Evolutionary conservation across 352 stramenopile genomes (phyloP).

Genomic region (Elongisporangium prolatum): DNA sequence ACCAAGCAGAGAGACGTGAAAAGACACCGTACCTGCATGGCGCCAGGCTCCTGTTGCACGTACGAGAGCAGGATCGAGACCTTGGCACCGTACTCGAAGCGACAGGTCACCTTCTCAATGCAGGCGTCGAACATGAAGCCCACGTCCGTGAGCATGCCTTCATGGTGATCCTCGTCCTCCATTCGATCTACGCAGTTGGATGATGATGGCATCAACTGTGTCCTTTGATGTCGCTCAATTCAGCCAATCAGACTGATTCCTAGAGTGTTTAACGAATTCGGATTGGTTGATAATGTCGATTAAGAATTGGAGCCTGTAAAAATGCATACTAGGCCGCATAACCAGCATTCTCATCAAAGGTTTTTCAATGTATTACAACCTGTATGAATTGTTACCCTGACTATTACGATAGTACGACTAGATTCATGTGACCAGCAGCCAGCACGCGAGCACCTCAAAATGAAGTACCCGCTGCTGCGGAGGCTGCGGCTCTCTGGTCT

Average conservation of each 20-base stretch:
- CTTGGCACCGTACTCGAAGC: constrained; percentile 50
- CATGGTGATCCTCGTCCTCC: constrained; percentile 18
- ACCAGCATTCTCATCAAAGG: not conserved
- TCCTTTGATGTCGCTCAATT: not conserved
- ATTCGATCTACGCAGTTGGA: constrained; percentile 22
- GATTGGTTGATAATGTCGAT: not conserved
- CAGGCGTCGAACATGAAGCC: constrained; percentile 67
- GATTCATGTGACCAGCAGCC: constrained; percentile 2
- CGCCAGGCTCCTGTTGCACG: constrained; percentile 51
- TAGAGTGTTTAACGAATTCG: not conserved
- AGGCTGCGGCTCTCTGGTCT: constrained; percentile 55
- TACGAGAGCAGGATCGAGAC: constrained; percentile 72
- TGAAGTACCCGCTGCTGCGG: constrained; percentile 60
- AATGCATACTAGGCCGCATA: not conserved
- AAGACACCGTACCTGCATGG: constrained; percentile 21
- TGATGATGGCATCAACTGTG: constrained; percentile 2
- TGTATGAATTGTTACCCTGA: not conserved
- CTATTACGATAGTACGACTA: not conserved
- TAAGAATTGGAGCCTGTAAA: not conserved
- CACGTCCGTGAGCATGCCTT: constrained; percentile 40
- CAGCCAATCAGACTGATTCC: constrained; percentile 3
- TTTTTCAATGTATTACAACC: not conserved
- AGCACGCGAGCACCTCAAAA: constrained; percentile 9
- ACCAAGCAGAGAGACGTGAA: constrained; percentile 1
- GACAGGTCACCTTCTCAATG: constrained; percentile 61